Evolutionary conservation across 2,329 filamentous ascomycete genomes (phyloP), one percentile per base, ranked within the genome.

Genomic region (Penicillium thymicola): DNA sequence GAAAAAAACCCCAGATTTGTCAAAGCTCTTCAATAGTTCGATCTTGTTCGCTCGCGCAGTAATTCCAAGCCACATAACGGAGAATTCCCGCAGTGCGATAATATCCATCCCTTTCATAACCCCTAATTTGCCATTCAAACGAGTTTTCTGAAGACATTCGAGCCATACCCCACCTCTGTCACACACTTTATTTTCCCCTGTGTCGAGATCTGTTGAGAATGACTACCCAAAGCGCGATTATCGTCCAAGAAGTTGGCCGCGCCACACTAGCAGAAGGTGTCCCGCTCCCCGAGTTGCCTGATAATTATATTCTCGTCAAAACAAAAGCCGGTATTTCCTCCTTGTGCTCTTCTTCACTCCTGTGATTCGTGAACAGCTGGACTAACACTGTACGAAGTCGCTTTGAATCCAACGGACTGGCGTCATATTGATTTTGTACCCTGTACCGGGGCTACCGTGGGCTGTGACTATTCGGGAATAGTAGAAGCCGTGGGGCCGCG

Each of bases 241-340:
- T 60, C 25, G 60, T 59, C 16, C 49, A 61, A 32, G 58, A 45
- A 18, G 52, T 53, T 21, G 59, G 61, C 11, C 50, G 30, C 27
- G 61, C 61, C 1, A 44, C 30, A 0, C 18, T 63, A 32, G 38
- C 16, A 14, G 36, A 55, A 16, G 37, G 60, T 38, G 50, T 55
- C 25, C 72, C 74, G 1, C 58, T 78, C 2, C 77, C 78, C 9
- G 70, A 69, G 44, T 59, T 78, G 10, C 72, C 72, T n/a, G 74
- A 77, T 28, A 72, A 76, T 46, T 83, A 81, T 62, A 72, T 84
- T 37, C 73, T 82, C 10, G 77, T 83, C 55, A 82, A 80, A 63
- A 78, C 77, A 5, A 62, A 64, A 59, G 54, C 61, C 13, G 61
- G 61, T 63, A 60, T 42, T 41, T 28, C 32, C 11, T 21, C 9